Conservation (phyloP, 306 rosid genomes). For the Lupinus albus region DNA sequence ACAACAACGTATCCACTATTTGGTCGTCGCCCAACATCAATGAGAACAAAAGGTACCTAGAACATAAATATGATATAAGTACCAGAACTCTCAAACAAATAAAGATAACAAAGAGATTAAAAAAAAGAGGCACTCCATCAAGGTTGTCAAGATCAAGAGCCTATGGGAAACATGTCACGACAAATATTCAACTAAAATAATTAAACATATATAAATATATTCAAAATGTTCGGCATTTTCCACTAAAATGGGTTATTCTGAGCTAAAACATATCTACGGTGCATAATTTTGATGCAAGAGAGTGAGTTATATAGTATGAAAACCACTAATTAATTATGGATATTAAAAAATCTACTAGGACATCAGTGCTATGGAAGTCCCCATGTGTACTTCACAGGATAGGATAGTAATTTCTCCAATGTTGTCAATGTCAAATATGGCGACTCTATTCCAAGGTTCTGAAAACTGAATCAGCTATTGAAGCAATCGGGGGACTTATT, state of each 20-base stretch:
- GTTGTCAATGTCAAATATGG: slow-evolving; percentile 26
- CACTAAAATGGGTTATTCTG: slow-evolving; percentile 1
- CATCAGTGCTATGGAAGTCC: neutral
- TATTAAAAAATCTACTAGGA: neutral
- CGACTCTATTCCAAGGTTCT: neutral
- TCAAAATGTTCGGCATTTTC: neutral
- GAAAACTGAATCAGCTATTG: neutral
- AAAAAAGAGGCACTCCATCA: neutral
- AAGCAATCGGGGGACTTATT: neutral
- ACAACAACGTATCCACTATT: slow-evolving; percentile 56
- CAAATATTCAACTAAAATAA: too few relatives aligned
- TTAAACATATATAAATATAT: too few relatives aligned
- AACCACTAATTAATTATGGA: slow-evolving; percentile 7
- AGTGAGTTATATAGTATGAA: neutral
- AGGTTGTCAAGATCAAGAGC: neutral
- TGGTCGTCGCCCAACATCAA: slow-evolving; percentile 55
- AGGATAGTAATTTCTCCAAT: slow-evolving; percentile 8
- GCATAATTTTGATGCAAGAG: slow-evolving; percentile 1
- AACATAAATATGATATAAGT: slow-evolving; percentile 19
- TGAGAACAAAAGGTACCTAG: slow-evolving; percentile 86
- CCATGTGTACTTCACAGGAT: neutral
- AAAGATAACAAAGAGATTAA: neutral
- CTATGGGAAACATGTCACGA: neutral
- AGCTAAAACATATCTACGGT: slow-evolving; percentile 11
- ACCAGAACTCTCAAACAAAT: slow-evolving; percentile 9